Evolutionary conservation across 2,329 filamentous ascomycete species (phyloP), one percentile per base, ranked within the genome.

Genomic region (Neofusicoccum sp.): DNA sequence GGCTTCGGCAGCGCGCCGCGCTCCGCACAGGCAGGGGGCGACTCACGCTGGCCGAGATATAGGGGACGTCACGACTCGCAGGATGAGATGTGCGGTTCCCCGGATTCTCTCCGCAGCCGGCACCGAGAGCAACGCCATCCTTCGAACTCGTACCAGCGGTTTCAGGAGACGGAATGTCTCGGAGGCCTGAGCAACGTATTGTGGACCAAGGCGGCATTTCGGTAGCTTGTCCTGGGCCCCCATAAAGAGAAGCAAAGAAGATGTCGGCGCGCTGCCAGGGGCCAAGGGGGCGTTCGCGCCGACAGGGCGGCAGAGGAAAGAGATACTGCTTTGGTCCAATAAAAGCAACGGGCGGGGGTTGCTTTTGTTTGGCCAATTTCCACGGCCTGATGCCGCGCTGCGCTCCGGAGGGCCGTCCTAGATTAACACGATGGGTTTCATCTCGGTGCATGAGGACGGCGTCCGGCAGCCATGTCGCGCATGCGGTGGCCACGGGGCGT

Each of bases 321-420:
- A 12, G 7, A 33, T 39, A 43, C n/a, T 33, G n/a, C 14, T 11
- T 29, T 41, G 37, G 41, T 8, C 54, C 54, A 58, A 45, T 58
- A 9, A 41, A 29, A 34, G 41, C 11, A 9, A 29, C 29, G 29
- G 29, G 41, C 54, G 54, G 31, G 54, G 39, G 31, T 45, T 58
- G 54, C 54, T 58, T 58, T 58, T 45, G 54, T 45, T 34, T 58
- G 31, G 12, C 28, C 41, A 58, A 58, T 58, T 58, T 58, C 54
- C 54, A 47, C 54, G 22, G 2, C n/a, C 16, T 9, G 41, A 31
- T 11, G 33, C 50, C 9, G 50, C 50, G 34, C 12, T 14, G n/a
- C 52, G 39, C 36, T 43, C 37, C 52, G 39, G 52, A 22, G 37
- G 37, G 52, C 12, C 28, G n/a, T n/a, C n/a, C 22, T 12, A 56